Conservation (phyloP, 78 protist species). For the Dictyostelium firmibasis region DNA sequence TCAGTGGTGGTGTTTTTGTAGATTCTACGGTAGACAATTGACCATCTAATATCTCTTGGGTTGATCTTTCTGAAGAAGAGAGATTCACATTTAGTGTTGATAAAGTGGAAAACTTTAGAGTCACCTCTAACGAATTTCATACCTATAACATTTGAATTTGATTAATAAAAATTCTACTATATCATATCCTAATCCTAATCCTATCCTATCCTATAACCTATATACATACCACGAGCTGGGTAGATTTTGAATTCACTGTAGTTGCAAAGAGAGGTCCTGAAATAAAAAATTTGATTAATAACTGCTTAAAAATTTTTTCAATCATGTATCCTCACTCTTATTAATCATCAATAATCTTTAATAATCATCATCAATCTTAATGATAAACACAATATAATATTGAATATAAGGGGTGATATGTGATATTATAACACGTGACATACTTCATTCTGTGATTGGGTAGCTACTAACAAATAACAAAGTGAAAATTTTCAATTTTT, state of each 20-base stretch:
- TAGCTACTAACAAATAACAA: not conserved
- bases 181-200: slow-evolving; percentile 53
- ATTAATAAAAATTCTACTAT: slow-evolving; percentile 44
- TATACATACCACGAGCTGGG: slow-evolving; percentile 80
- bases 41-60: slow-evolving; percentile 90
- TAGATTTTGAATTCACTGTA: slow-evolving; percentile 76
- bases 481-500: not conserved
- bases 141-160: not conserved
- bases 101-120: slow-evolving; percentile 83
- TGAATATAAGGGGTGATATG: not conserved
- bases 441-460: not conserved
- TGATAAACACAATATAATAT: not conserved
- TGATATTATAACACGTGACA: not conserved
- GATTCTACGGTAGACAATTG: slow-evolving; percentile 85
- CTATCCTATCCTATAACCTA: not conserved
- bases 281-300: not conserved
- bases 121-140: slow-evolving; percentile 6
- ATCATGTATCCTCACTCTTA: not conserved
- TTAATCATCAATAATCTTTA: not conserved
- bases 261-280: slow-evolving; percentile 69
- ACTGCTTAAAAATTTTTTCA: not conserved
- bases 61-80: slow-evolving; percentile 86
- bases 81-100: slow-evolving; percentile 83
- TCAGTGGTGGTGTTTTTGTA: slow-evolving; percentile 76
- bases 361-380: not conserved